phyloP scores from a whole-genome alignment of 2,329 filamentous ascomycete genomes.

The Simplicillium aogashimaense region DNA sequence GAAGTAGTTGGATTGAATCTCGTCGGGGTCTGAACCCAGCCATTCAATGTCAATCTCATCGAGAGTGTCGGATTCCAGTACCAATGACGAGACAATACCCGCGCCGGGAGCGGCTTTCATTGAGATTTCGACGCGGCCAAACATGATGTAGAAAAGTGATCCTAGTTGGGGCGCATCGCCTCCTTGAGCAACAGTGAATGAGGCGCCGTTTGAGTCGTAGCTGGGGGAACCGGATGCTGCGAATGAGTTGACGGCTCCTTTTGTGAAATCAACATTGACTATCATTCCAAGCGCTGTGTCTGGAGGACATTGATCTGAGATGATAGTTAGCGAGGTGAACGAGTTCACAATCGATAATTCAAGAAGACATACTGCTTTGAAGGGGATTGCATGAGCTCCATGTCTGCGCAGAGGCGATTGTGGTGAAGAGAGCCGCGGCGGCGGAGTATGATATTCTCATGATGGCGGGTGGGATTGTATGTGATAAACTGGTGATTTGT shows the following conservation, averaged over 20 bases:
- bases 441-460: not conserved
- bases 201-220: conserved; percentile 65
- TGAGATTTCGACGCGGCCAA: conserved; percentile 77
- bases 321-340: conserved; percentile 4
- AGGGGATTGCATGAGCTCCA: conserved; percentile 8
- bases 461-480: not conserved
- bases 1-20: conserved; percentile 97
- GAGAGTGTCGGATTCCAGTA: conserved; percentile 81
- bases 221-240: conserved; percentile 57
- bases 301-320: conserved; percentile 52
- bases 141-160: conserved; percentile 99
- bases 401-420: conserved; percentile 3
- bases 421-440: not conserved
- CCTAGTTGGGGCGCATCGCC: conserved; percentile 80
- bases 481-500: not conserved
- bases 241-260: conserved; percentile 72
- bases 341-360: conserved; percentile 2
- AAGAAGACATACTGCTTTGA: conserved; percentile 1
- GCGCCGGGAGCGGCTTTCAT: conserved; percentile 80
- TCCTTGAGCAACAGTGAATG: conserved; percentile 66
- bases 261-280: conserved; percentile 75
- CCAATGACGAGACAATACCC: conserved; percentile 87
- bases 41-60: conserved; percentile 98
- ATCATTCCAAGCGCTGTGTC: conserved; percentile 74
- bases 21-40: conserved; percentile 64